phyloP scores from a whole-genome alignment of 2,329 filamentous ascomycete species.

The Stachybotrys chartarum region DNA sequence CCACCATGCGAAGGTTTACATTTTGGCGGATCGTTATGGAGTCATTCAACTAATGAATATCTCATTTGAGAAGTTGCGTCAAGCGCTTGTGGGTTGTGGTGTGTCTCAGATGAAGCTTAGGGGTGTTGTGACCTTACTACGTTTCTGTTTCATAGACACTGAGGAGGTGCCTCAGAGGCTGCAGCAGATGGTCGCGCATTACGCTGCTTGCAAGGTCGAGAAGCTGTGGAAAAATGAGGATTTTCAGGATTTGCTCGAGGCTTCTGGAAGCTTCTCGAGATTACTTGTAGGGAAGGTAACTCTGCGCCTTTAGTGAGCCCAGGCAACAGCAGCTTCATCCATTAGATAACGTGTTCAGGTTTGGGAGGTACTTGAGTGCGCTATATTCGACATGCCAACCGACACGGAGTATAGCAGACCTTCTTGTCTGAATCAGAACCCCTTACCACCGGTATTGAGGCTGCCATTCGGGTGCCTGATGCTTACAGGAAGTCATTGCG shows the following conservation, averaged over 20 bases:
- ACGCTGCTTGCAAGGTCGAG: constrained; percentile 5
- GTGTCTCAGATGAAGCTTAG: not conserved
- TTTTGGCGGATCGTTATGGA: constrained; percentile 8
- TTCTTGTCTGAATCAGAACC: too few species aligned
- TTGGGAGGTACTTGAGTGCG: too few species aligned
- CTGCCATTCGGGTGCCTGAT: too few species aligned
- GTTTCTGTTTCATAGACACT: constrained; percentile 4
- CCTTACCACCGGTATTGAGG: too few species aligned
- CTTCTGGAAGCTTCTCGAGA: constrained; percentile 2
- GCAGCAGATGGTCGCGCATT: constrained; percentile 4
- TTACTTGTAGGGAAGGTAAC: not conserved
- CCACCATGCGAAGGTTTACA: constrained; percentile 5
- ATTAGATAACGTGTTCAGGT: too few species aligned
- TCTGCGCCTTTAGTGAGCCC: not conserved
- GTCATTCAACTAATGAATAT: constrained; percentile 3
- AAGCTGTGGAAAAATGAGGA: constrained; percentile 5
- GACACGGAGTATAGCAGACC: too few species aligned
- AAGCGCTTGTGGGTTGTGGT: not conserved
- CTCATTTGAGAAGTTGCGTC: constrained; percentile 5
- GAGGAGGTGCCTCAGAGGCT: constrained; percentile 1
- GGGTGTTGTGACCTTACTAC: constrained; percentile 3
- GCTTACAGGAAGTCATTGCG: too few species aligned
- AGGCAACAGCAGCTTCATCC: not conserved
- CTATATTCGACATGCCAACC: too few species aligned
- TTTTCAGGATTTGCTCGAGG: constrained; percentile 5